Evolutionary conservation across 805 yeast genomes (phyloP), one percentile per base, ranked within the genome.

Genomic region (Ogataea wickerhamii): DNA sequence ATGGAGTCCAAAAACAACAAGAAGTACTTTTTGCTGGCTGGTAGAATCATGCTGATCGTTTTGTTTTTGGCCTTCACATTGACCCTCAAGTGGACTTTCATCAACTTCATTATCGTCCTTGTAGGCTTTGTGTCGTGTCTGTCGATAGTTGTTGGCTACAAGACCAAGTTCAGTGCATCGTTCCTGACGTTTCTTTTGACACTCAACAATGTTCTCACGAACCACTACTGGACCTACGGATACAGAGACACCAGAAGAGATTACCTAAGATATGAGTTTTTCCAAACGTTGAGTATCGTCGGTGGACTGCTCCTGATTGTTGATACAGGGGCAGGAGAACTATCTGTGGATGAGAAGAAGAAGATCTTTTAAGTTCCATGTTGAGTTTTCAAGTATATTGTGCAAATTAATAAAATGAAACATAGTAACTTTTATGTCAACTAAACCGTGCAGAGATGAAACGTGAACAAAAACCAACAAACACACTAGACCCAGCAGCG

Each of bases 251-350:
- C 91, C 23, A 77, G 80, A 63, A 80, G 96, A 56, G 98, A 91
- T 65, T 85, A 79, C 63, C 67, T 87, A 61, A 85, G 85, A 63
- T 93, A 89, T 63, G 98, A 89, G 64, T 86, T 85, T 63, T 91
- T 84, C 74, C 98, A 93, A 68, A 87, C 95, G 27, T 71, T 91
- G 58, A 83, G 95, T 41, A 91, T 91, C 59, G 89, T 91, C 35
- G 98, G 98, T 41, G 98, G 98, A 1, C 75, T 91, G 46, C 67
- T 91, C 45, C 69, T 93, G 49, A 86, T 93, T 44, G 96, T 87
- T 43, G 87, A 85, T 66, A 87, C 96, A 3, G 98, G 98, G 45
- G 98, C 98, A 21, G 98, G 98, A 35, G 89, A 85, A 52, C 72
- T 91, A 48, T 85, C 95, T 19, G 68, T 91, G 41, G 98, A 91